Base-by-base conservation (phyloP, 2,329 filamentous ascomycete species). In the Scedosporium aurantiacum region DNA sequence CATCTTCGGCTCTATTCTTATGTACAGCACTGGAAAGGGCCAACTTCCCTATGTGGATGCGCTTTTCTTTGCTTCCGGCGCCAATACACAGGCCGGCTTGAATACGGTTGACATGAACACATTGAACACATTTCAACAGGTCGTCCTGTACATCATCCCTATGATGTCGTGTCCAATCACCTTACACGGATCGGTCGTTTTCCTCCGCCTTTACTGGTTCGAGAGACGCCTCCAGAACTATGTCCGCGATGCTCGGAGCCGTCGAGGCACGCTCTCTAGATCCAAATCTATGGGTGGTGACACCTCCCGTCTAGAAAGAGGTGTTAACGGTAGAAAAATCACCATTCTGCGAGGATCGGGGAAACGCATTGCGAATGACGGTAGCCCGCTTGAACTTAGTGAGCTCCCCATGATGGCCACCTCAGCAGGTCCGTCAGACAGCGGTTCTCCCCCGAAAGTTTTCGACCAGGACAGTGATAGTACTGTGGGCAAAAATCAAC, bases 181-280 rank as follows among this genome's bases (percentile, higher is more conserved):
- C 56, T 87, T 96, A 67, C 86, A 96, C 69, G 84, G 89, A 1
- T 88, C 84, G 54, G 91, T 99, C 54, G 94, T 99, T 6, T 93
- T 96, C 67, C 81, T 97, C 14, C 88, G 94, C 27, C 79, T 99
- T 1, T 97, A 96, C 74, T 99, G 93, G 93, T 99, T 99, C 71
- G 92, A 99, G 74, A 96, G 95, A 73, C 85, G 92, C 6, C 97
- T 99, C 70, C 89, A 96, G 70, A 82, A 89, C 67, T 83, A 96
- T 65, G 91, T 89, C 14, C 81, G 80, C 40, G 89, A 96, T 67
- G 86, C 89, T 1, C 83, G 85, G 61, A 79, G 76, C 52, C 78
- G 86, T 60, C 84, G 92, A 60, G 80, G 81, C 60, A 88, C 82
- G 41, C 73, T 87, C n/a, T 76, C 80, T 74, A 77, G 85, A 77